These are phyloP conservation scores for Sporothrix pseudoabietina DNA, from an alignment of 2,329 filamentous ascomycete species.

Conservation along the genomic window DNA sequence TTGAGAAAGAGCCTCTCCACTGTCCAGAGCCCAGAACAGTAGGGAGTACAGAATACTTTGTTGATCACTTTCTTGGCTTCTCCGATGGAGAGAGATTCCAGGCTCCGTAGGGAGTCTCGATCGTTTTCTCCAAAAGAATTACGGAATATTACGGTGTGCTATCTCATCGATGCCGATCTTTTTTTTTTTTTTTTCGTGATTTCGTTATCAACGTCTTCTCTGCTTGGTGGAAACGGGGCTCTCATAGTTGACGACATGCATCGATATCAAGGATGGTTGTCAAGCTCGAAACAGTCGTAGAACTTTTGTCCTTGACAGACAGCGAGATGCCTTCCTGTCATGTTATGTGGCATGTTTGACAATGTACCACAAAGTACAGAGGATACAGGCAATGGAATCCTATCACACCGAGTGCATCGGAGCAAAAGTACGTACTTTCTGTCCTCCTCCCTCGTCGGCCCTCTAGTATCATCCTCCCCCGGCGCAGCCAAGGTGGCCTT, in stretches of 20 bases:
- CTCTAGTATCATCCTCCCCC: not conserved
- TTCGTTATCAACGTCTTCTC: not conserved
- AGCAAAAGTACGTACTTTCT: too few species aligned
- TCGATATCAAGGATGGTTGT: not conserved
- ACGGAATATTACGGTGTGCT: not conserved
- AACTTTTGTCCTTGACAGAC: not conserved
- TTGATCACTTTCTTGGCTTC: constrained; percentile 24
- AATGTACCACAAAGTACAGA: not conserved
- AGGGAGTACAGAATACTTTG: not conserved
- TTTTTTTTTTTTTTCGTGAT: not conserved
- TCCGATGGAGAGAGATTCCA: not conserved
- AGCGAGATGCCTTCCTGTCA: not conserved
- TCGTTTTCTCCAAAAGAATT: not conserved
- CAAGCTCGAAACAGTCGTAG: not conserved
- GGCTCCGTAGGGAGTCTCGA: not conserved
- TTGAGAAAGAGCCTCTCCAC: not conserved
- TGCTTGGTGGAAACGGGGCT: not conserved
- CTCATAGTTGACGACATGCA: not conserved
- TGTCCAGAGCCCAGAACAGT: constrained; percentile 4
- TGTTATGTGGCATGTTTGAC: not conserved
- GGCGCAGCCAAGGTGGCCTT: not conserved
- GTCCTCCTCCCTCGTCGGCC: too few species aligned
- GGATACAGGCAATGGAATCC: not conserved
- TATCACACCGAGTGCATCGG: not conserved
- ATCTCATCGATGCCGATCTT: constrained; percentile 3